Base-by-base conservation (phyloP, 768 basidiomycete genomes). In the Tulasnella sp. region DNA sequence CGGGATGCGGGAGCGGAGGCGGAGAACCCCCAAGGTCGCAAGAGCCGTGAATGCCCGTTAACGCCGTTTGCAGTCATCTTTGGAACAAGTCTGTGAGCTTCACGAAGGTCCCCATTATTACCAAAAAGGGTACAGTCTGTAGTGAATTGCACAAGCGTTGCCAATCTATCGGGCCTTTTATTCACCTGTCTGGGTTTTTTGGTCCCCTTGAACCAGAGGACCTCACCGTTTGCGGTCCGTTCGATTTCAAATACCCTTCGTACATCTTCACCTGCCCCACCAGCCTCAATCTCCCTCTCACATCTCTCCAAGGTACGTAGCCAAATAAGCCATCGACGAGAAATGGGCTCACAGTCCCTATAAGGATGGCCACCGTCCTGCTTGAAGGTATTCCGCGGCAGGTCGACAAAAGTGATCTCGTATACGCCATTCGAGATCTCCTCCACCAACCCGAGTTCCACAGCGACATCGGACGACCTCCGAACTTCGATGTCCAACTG, bases 401-500 rank as follows among this genome's bases (percentile, higher is more conserved):
- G 19, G 14, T 49, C 42, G 49, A 19, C 5, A 31, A 42, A 15
- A 6, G 45, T 5, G 38, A 39, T 14, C n/a, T 73, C 39, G 22
- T 42, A 25, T 49, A 49, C 22, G 72, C 34, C n/a, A 12, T 73
- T 3, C 39, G 11, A 6, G 45, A 29, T 25, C 29, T 73, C 45
- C 72, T 73, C 45, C 72, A 73, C 29, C 34, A 42, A 25, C 22
- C 72, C 9, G 40, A 39, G 6, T 36, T 73, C 22, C 11, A 73
- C 22, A 14, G 29, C 31, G 29, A 22, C 14, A 49, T 31, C 11
- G 39, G 25, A 3, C 34, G 40, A 14, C 39, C n/a, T 22, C 38
- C 45, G 25, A 73, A 73, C 72, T 73, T 73, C 15, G 29, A 40
- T 73, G 72, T 73, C 45, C 49, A 42, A 19, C 42, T 73, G 2